Evolutionary conservation across 768 basidiomycete species (phyloP), one percentile per base, ranked within the genome.

Genomic region (Epithele typhae): DNA sequence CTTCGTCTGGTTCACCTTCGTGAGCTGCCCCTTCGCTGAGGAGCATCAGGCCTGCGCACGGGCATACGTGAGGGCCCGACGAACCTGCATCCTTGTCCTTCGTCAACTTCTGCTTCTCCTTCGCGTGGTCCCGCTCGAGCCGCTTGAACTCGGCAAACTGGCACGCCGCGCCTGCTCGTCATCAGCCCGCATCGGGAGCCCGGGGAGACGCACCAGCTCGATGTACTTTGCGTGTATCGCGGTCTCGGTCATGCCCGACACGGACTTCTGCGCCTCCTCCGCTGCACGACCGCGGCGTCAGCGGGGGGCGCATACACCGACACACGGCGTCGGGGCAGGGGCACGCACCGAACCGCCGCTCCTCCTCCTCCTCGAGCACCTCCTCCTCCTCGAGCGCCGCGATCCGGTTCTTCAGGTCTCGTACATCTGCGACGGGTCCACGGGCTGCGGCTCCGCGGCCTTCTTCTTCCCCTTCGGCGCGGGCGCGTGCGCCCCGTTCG

Each of bases 71-170:
- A 22, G 4, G 33, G 34, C 18, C 12, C 30, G 62, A 64, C 68
- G 37, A 45, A 89, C 88, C 87, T 54, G 87, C 80, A 68, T 92
- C 91, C 70, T 92, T 92, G 72, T 93, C 91, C 69, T 92, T 92
- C 40, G 79, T 73, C 24, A 92, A 72, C 60, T 92, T 92, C 71
- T 92, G 90, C 65, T 88, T 92, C 73, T 92, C 91, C 68, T 89
- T 92, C 33, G 89, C 83, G 59, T 92, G 86, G 61, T 92, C 90
- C 53, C 91, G 78, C 66, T 93, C 91, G 60, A 88, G 66, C 42
- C 87, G 77, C 64, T 92, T 92, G 63, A 90, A 70, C 65, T 92
- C 90, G 58, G 89, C 87, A 65, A 92, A 93, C 90, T 93, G 58
- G 19, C 40, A 50, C 46, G 35, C 35, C 15, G 12, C n/a, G 8